Conservation (phyloP, 352 stramenopile species). For the Pythium phragmiticola region DNA sequence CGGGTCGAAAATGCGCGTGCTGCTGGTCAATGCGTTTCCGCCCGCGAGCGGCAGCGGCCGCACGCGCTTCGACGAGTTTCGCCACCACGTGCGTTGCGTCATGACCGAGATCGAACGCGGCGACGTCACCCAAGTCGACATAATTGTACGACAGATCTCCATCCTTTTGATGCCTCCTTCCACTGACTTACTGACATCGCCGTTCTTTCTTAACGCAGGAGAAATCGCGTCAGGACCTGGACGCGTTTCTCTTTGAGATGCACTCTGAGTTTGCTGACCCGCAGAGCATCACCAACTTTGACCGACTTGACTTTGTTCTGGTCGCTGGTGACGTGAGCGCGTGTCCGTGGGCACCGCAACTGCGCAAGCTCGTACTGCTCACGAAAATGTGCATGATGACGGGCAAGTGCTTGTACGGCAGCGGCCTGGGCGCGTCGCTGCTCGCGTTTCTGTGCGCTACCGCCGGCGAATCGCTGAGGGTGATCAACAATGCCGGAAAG, state of each 20-base stretch:
- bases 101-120: constrained; percentile 56
- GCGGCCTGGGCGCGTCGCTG: constrained; percentile 51
- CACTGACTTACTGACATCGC: neutral
- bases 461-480: constrained; percentile 52
- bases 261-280: constrained; percentile 67
- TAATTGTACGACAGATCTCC: constrained; percentile 41
- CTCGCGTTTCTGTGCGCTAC: constrained; percentile 74
- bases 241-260: constrained; percentile 76
- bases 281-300: constrained; percentile 71
- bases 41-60: constrained; percentile 37
- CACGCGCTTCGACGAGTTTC: constrained; percentile 53
- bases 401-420: constrained; percentile 77
- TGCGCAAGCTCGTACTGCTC: constrained; percentile 61
- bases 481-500: constrained; percentile 66
- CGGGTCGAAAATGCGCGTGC: constrained; percentile 47
- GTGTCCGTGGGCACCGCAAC: constrained; percentile 54
- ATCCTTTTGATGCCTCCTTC: neutral
- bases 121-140: constrained; percentile 60
- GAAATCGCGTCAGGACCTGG: constrained; percentile 54
- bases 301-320: constrained; percentile 81
- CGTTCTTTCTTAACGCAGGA: constrained; percentile 35
- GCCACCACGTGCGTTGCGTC: constrained; percentile 43
- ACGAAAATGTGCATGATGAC: constrained; percentile 90
- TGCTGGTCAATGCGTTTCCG: constrained; percentile 72
- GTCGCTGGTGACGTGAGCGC: constrained; percentile 66